Conservation (phyloP, 2,329 filamentous ascomycete genomes). For the Cytospora leucostoma region DNA sequence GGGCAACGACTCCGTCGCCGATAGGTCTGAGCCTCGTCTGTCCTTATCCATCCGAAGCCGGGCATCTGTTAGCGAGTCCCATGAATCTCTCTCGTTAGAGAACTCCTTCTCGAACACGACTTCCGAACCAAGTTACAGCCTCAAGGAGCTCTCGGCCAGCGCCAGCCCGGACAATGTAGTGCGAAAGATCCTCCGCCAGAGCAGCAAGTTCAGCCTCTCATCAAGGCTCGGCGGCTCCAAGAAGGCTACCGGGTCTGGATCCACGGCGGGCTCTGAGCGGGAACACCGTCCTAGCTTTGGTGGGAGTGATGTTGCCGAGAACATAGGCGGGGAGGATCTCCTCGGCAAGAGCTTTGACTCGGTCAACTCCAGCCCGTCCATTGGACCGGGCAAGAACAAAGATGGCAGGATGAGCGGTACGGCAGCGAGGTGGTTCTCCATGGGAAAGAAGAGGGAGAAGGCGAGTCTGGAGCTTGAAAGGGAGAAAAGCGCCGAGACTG, state of each 20-base stretch:
- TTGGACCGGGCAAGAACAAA: constrained; percentile 52
- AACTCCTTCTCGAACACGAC: constrained; percentile 57
- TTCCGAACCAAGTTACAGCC: constrained; percentile 50
- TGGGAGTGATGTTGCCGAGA: constrained; percentile 46
- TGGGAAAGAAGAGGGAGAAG: constrained; percentile 60
- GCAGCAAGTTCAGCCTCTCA: constrained; percentile 66
- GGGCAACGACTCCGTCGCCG: constrained; percentile 22
- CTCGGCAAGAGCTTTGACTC: constrained; percentile 58
- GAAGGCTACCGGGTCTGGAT: constrained; percentile 47
- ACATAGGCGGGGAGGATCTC: constrained; percentile 51
- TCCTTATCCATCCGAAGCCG: constrained; percentile 27
- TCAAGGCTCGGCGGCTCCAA: constrained; percentile 59
- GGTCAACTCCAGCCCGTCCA: constrained; percentile 55
- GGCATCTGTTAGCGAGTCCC: constrained; percentile 48
- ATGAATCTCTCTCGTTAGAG: constrained; percentile 60
- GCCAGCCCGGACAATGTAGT: constrained; percentile 55
- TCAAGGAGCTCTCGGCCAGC: constrained; percentile 45
- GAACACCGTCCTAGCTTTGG: constrained; percentile 52
- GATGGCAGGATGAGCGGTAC: constrained; percentile 47
- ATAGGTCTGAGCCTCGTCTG: constrained; percentile 40
- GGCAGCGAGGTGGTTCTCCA: constrained; percentile 54
- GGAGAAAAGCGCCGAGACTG: constrained; percentile 31
- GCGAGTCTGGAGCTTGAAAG: constrained; percentile 57
- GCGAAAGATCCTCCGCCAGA: constrained; percentile 64
- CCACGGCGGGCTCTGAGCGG: constrained; percentile 55